Percentiles rank a stretch among this genome's conserved stretches.
These are phyloP conservation scores for Puccinia coronata DNA, from an alignment of 1,284 basidiomycete species.

Conservation along the genomic window DNA sequence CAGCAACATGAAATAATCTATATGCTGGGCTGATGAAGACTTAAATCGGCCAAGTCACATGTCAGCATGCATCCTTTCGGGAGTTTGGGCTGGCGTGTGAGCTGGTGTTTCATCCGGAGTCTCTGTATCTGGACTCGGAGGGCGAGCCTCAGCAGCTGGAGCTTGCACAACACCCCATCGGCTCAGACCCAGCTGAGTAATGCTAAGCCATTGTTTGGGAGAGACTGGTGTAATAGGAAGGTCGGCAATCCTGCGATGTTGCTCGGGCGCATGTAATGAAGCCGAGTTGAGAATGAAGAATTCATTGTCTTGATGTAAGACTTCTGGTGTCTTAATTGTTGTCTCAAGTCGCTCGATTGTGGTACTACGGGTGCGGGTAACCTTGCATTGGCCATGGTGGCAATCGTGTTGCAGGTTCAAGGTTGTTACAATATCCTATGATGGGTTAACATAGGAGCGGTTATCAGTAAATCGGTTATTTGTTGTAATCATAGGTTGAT, in stretches of 20 bases:
- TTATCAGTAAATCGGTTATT: not conserved
- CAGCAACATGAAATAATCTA: no score
- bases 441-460: not conserved
- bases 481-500: no score
- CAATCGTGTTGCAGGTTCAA: slow-evolving; percentile 9
- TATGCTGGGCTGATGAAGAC: no score
- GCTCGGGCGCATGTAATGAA: slow-evolving; percentile 8
- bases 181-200: not conserved
- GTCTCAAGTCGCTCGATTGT: not conserved
- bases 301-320: not conserved
- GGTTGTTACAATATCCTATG: not conserved
- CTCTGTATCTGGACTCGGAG: no score
- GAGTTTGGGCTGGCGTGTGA: no score
- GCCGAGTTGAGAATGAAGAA: slow-evolving; percentile 3
- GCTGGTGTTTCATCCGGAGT: no score
- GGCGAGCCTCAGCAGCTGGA: no score
- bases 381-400: not conserved
- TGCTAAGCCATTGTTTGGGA: not conserved
- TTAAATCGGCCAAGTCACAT: no score
- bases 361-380: not conserved
- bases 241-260: not conserved
- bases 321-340: slow-evolving; percentile 11
- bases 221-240: not conserved
- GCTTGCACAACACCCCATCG: not conserved
- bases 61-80: no score